These are phyloP conservation scores for Sordaria brevicollis DNA, from an alignment of 495 filamentous ascomycete genomes.

Conservation along the genomic window DNA sequence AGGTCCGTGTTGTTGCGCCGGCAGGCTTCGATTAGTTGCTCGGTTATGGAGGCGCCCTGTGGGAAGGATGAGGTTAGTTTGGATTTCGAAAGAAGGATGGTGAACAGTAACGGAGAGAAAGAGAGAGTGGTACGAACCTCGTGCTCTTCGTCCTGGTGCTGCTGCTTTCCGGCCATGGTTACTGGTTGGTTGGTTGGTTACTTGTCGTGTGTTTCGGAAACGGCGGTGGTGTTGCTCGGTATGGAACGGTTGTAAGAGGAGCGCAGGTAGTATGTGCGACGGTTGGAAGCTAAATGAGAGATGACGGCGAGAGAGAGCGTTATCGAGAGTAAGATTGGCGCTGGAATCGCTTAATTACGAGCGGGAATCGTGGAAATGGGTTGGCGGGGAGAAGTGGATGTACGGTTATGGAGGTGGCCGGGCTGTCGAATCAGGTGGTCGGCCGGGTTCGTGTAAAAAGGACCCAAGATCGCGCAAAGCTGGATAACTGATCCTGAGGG, in stretches of 20 bases:
- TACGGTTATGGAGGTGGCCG: background rate
- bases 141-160: constrained; percentile 28
- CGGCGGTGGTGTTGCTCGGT: background rate
- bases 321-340: background rate
- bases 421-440: background rate
- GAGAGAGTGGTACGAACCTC: constrained; percentile 18
- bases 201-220: background rate
- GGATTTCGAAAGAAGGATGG: background rate
- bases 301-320: background rate
- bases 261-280: background rate
- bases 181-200: background rate
- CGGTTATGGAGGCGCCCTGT: constrained; percentile 75
- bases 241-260: background rate
- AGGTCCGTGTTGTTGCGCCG: constrained; percentile 86
- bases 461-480: background rate
- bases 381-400: background rate
- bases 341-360: background rate
- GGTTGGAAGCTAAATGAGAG: background rate
- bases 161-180: constrained; percentile 27
- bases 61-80: background rate
- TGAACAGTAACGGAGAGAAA: background rate
- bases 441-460: background rate
- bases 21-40: constrained; percentile 86
- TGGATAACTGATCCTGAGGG: background rate
- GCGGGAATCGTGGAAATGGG: background rate